Conservation (phyloP, 2,329 filamentous ascomycete genomes). For the Botrytis paeoniae region DNA sequence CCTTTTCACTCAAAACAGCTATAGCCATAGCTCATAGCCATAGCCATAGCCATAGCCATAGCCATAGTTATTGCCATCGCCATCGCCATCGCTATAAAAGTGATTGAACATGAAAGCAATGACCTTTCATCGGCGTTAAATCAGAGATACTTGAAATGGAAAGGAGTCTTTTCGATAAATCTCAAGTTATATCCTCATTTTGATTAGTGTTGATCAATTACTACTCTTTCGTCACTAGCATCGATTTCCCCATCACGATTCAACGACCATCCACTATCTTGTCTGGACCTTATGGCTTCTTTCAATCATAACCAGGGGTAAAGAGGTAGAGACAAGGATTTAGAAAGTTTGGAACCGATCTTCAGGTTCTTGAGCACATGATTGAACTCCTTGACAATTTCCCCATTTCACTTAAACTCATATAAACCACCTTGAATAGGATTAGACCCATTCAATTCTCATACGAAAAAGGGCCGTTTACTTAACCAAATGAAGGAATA, state of each 20-base stretch:
- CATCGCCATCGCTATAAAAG: neutral
- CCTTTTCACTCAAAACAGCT: neutral
- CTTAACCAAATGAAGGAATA: neutral
- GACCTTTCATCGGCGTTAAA: neutral
- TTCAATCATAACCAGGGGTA: constrained; percentile 1
- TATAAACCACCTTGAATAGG: neutral
- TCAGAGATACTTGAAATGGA: neutral
- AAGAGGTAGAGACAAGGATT: neutral
- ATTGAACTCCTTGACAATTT: neutral
- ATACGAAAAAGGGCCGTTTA: neutral
- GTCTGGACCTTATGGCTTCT: constrained; percentile 5
- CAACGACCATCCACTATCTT: neutral
- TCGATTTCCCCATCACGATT: neutral
- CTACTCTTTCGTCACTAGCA: neutral
- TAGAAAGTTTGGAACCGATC: neutral
- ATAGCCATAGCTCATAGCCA: too few species aligned
- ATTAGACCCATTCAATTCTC: rapidly evolving
- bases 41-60: neutral
- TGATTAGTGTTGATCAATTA: rapidly evolving
- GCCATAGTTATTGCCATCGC: neutral
- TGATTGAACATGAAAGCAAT: neutral
- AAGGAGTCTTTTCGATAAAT: rapidly evolving
- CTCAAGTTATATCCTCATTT: neutral
- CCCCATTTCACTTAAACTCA: neutral
- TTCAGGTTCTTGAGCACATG: constrained; percentile 11